Evolutionary conservation across 192 early-diverging fungal genomes (phyloP).

Genomic region (Umbelopsis sp.): DNA sequence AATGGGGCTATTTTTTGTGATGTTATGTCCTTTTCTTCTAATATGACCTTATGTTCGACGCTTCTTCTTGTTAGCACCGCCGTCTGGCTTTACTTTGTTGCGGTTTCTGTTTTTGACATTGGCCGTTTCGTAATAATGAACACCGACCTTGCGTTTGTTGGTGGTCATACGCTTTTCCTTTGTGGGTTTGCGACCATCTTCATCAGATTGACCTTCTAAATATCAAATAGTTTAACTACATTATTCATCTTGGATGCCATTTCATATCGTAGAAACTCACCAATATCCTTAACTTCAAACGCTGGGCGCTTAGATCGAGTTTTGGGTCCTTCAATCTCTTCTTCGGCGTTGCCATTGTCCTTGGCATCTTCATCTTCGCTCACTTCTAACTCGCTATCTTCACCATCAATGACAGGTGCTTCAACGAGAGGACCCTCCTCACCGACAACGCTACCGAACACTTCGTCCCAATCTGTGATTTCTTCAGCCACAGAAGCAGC

Average conservation of each 20-base stretch:
- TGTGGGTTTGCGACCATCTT: conserved; percentile 40
- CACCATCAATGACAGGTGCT: conserved; percentile 43
- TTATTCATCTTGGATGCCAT: neutral
- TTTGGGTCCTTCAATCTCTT: conserved; percentile 25
- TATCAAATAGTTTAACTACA: neutral
- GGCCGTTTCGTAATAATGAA: conserved; percentile 88
- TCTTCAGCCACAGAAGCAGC: conserved; percentile 36
- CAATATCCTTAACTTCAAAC: conserved; percentile 23
- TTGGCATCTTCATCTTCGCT: conserved; percentile 42
- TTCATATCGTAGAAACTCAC: neutral
- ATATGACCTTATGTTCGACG: conserved; percentile 5
- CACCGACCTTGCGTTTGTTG: conserved; percentile 90
- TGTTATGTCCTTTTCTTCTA: too few relatives aligned
- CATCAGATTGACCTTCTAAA: conserved; percentile 29
- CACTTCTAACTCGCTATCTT: conserved; percentile 51
- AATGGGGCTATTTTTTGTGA: too few relatives aligned
- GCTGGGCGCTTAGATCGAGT: conserved; percentile 5
- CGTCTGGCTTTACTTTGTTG: conserved; percentile 76
- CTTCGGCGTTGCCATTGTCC: conserved; percentile 32
- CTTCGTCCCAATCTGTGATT: conserved; percentile 84
- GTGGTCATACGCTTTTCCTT: conserved; percentile 87
- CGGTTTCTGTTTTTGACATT: conserved; percentile 97
- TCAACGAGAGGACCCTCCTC: conserved; percentile 50
- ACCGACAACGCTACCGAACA: conserved; percentile 82
- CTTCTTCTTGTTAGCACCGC: conserved; percentile 54